phyloP scores from a whole-genome alignment of 139 green algal species.

The Chlamydomonas asymmetrica region DNA sequence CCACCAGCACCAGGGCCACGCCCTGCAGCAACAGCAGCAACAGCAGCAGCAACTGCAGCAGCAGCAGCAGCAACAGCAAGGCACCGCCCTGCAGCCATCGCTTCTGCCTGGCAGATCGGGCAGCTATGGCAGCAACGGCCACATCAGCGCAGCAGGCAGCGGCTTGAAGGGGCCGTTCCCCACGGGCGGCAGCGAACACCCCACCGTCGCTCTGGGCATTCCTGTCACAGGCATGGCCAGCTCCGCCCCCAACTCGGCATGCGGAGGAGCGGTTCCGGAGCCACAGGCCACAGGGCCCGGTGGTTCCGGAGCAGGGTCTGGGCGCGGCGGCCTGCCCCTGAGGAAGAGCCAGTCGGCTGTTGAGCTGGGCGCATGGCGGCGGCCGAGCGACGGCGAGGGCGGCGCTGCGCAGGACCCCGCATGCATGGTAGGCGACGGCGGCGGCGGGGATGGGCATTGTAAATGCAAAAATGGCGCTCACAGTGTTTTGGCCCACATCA shows the following conservation, averaged over 20 bases:
- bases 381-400: not conserved
- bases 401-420: not conserved
- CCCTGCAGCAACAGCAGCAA: not conserved
- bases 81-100: not conserved
- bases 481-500: not conserved
- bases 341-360: conserved; percentile 41
- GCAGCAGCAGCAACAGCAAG: not conserved
- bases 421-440: not conserved
- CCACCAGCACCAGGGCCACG: not conserved
- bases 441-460: no score
- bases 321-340: conserved; percentile 12
- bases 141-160: no score
- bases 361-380: conserved; percentile 35
- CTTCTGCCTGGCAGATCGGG: not conserved
- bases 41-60: not conserved
- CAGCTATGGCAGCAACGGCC: not conserved
- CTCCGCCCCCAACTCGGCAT: no score
- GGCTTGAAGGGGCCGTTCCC: no score
- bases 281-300: no score
- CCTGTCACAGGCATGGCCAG: no score
- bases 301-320: no score
- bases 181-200: no score
- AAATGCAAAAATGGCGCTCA: not conserved
- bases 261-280: no score
- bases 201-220: no score